Percentiles rank a stretch among this genome's conserved stretches.
Conservation (phyloP, 768 basidiomycete species). For the Brasilioporus rufonigricans region DNA sequence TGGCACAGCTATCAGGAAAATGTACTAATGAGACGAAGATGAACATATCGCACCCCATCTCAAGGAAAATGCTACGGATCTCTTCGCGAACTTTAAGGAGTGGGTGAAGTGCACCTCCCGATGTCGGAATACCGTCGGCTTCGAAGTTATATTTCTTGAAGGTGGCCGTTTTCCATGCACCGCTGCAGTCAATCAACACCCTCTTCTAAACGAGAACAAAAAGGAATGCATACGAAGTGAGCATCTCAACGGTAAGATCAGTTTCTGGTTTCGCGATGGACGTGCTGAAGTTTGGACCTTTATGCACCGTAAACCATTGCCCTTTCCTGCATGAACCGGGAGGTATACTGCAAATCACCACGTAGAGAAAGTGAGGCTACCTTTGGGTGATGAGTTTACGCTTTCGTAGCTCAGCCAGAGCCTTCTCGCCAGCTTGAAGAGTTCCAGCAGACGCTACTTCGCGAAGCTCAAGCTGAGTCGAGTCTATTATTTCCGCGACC, state of each 20-base stretch:
- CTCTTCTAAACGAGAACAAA: not conserved
- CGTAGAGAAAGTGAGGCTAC: conserved; percentile 37
- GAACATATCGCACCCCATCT: conserved; percentile 81
- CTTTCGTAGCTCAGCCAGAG: conserved; percentile 83
- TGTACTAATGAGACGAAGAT: not conserved
- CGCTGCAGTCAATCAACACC: conserved; percentile 46
- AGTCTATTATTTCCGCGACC: conserved; percentile 67
- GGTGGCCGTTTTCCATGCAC: conserved; percentile 87
- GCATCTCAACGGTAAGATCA: conserved; percentile 94
- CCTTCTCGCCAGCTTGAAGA: conserved; percentile 72
- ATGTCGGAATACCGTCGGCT: conserved; percentile 86
- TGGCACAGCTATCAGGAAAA: conserved; percentile 32
- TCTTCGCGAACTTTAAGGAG: conserved; percentile 97
- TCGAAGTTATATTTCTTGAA: conserved; percentile 99
- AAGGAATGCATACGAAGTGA: conserved; percentile 65
- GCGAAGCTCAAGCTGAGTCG: conserved; percentile 69
- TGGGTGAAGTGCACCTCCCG: conserved; percentile 92
- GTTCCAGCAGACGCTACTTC: conserved; percentile 75
- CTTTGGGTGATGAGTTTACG: conserved; percentile 85
- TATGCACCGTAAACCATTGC: conserved; percentile 89
- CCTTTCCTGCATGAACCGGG: conserved; percentile 63
- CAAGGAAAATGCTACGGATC: conserved; percentile 95
- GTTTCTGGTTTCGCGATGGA: conserved; percentile 93
- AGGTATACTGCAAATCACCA: conserved; percentile 3
- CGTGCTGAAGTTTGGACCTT: conserved; percentile 85